Base-by-base conservation (phyloP, 164 flowering plant species). In the Magnolia officinalis region DNA sequence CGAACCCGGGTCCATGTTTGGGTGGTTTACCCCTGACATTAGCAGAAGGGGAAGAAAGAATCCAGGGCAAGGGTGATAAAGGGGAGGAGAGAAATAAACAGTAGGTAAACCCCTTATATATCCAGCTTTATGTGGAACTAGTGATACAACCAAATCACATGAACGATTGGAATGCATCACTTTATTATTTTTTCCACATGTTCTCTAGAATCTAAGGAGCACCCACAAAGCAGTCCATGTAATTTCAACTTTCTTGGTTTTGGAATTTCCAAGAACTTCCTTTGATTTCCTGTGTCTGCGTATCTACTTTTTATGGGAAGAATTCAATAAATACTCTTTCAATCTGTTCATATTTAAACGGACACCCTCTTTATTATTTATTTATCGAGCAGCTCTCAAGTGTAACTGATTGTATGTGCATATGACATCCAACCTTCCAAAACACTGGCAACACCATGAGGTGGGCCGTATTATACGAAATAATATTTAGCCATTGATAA, bases 161-260 rank as follows among this genome's bases (percentile, higher is more conserved):
- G 72, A 85, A 84, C 79, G 75, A 84, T 83, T 80, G 82, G 82
- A 76, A 81, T 71, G 78, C 80, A 75, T 85, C 81, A 82, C 77
- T 65, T 65, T 65, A 24, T 24, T 21, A 24, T 82, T 79, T 71
- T 72, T 80, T 86, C 84, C 83, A 72, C 70, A 70, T 70, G 82
- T 86, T 88, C 87, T 86, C 81, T 69, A 70, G 23, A 63, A 73
- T 21, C 7, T 26, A 67, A 24, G 81, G 79, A 81, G 78, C 82
- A 81, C 50, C 78, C 66, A 81, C 82, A 82, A 79, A 79, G 50
- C 81, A 71, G 82, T 77, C 76, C 78, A 74, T 59, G 18, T 78
- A 78, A 37, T 37, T 65, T 71, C 70, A 26, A 74, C 74, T 80
- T 78, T 81, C 69, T 52, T 67, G n/a, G 63, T 26, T 63, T 74